These are phyloP conservation scores for Eruca vesicaria DNA, from an alignment of 441 rosid genomes.

Conservation along the genomic window DNA sequence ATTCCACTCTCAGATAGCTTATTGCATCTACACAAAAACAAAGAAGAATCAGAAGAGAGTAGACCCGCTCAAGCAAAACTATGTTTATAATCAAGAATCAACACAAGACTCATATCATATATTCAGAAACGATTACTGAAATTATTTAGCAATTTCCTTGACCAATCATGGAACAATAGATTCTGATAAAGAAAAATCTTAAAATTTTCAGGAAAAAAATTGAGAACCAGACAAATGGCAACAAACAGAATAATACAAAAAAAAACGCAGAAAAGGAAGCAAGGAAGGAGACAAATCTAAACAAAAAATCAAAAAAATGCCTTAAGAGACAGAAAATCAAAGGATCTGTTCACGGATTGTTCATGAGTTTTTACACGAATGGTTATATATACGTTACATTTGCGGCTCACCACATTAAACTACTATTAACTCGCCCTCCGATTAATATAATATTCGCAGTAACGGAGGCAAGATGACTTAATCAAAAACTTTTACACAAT, in stretches of 20 bases:
- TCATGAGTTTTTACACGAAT: neutral
- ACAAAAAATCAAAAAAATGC: neutral
- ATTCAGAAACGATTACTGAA: neutral
- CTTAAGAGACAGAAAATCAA: slow-evolving; percentile 4
- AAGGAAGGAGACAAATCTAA: slow-evolving; percentile 17
- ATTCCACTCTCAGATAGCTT: slow-evolving; percentile 1
- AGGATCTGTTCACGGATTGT: slow-evolving; percentile 7
- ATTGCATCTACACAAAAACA: neutral
- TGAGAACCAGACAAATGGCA: slow-evolving; percentile 22
- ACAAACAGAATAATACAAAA: slow-evolving; percentile 7
- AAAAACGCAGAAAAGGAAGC: slow-evolving; percentile 5
- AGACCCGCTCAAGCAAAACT: neutral
- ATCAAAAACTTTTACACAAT: neutral
- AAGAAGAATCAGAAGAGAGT: neutral
- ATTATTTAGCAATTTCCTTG: neutral
- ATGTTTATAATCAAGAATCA: neutral
- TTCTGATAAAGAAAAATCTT: neutral
- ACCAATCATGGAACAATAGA: neutral
- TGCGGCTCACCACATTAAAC: slow-evolving; percentile 2
- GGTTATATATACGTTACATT: slow-evolving; percentile 17
- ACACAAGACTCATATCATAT: neutral
- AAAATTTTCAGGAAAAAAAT: neutral
- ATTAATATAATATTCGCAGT: neutral
- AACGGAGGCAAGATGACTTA: neutral
- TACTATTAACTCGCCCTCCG: neutral